These are phyloP conservation scores for Plasmodium falciparum DNA, from an alignment of 169 alveolate species.

Conservation along the genomic window DNA sequence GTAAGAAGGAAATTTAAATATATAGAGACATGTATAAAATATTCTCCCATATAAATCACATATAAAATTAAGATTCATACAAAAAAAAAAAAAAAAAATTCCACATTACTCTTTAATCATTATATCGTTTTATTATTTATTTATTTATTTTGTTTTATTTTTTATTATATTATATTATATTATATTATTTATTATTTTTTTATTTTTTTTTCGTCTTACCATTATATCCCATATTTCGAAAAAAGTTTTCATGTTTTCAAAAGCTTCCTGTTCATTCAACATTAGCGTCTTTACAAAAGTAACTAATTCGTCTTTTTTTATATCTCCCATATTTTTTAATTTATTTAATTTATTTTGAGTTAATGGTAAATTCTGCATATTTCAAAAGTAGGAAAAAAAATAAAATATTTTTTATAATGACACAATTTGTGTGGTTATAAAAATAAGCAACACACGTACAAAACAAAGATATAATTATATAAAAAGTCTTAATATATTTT, in stretches of 20 bases:
- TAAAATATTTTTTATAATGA: neutral
- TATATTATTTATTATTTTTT: neutral
- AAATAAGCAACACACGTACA: too few relatives aligned
- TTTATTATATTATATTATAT: neutral
- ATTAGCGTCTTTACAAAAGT: conserved; percentile 45
- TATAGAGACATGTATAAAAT: neutral
- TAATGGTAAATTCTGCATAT: conserved; percentile 33
- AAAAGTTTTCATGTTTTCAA: conserved; percentile 61
- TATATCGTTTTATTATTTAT: neutral
- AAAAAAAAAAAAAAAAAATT: too few relatives aligned
- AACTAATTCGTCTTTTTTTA: conserved; percentile 19
- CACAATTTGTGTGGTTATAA: too few relatives aligned
- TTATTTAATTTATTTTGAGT: conserved; percentile 44
- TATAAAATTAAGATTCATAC: too few relatives aligned
- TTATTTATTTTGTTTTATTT: neutral
- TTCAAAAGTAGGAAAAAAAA: neutral
- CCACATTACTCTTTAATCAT: neutral
- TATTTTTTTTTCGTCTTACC: conserved; percentile 11
- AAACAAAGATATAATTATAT: neutral
- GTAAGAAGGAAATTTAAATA: neutral
- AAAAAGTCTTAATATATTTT: neutral
- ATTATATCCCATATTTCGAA: conserved; percentile 73
- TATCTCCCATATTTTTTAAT: conserved; percentile 29
- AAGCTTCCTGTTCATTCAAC: conserved; percentile 61
- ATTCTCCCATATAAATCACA: too few relatives aligned